Base-by-base conservation (phyloP, 2,329 filamentous ascomycete genomes). In the Ophiocordyceps camponoti-floridani region DNA sequence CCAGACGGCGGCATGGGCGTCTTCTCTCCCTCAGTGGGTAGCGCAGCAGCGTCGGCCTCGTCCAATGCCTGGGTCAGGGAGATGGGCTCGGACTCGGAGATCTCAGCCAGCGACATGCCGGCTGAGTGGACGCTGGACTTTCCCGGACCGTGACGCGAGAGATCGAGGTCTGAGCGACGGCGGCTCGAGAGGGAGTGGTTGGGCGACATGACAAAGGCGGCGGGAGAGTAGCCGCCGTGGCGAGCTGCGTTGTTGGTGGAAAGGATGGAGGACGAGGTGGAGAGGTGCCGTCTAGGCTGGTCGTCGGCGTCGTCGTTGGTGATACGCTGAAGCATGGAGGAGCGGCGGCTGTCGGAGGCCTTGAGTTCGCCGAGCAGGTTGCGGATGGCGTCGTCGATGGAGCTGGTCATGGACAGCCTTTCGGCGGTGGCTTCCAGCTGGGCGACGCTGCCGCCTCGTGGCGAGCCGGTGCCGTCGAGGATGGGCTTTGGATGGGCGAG, bases 311-410 rank as follows among this genome's bases (percentile, higher is more conserved):
- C 37, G 40, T 42, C 44, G 30, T 52, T 54, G 54, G 46, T 60
- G 4, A 61, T 58, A 28, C 58, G 57, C 48, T 67, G 57, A 41
- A 75, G 66, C 43, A 78, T 65, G 9, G 77, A 82, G 2, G 78
- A 81, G 47, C 73, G 70, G 48, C 75, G 70, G 56, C 77, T 84
- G 56, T 83, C 81, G 55, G 69, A 75, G 51, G 76, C 72, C 62
- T 84, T 84, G 56, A 83, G 66, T 60, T 84, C 78, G 48, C 76
- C 68, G 60, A 84, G 78, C 51, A 85, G 68, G 54, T 81, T 76
- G 47, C 81, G 74, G 53, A 87, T 88, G 52, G 84, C 82, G 64
- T 83, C 76, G 53, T 82, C 82, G 55, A 87, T 82, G 49, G 83
- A 84, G 49, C 79, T 83, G 46, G 77, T 79, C 65, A 75, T 73